Conservation (phyloP, 1,139 yeast genomes). For the Geotrichum macrosporum region DNA sequence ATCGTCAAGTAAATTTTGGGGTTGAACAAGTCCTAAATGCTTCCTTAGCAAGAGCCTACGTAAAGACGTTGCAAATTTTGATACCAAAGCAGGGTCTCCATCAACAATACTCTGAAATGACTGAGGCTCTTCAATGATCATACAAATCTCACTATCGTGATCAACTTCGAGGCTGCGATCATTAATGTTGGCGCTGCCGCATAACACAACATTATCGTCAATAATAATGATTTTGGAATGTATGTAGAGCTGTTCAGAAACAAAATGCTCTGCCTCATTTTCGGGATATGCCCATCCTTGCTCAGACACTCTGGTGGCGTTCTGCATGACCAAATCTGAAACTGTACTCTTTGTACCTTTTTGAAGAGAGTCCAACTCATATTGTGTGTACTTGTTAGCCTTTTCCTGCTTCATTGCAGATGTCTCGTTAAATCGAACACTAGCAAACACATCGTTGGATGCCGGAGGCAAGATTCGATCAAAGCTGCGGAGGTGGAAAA, state of each 20-base stretch:
- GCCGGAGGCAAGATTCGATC: conserved; percentile 20
- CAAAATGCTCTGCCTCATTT: conserved; percentile 23
- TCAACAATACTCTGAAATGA: conserved; percentile 7
- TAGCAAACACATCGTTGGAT: conserved; percentile 2
- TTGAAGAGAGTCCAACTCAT: conserved; percentile 6
- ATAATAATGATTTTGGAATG: conserved; percentile 24
- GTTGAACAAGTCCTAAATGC: conserved; percentile 22
- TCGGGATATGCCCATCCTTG: conserved; percentile 19
- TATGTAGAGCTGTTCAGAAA: conserved; percentile 24
- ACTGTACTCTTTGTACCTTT: conserved; percentile 17
- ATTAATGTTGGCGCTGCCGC: conserved; percentile 25
- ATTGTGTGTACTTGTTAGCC: conserved; percentile 6
- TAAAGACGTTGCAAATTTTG: conserved; percentile 23
- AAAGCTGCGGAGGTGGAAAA: conserved; percentile 20
- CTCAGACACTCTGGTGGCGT: conserved; percentile 9
- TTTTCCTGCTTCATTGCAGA: conserved; percentile 13
- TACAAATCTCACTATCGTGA: conserved; percentile 25
- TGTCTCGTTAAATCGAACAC: conserved; percentile 12
- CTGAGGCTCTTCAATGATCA: conserved; percentile 23
- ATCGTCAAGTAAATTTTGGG: conserved; percentile 10
- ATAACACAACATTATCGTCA: conserved; percentile 22
- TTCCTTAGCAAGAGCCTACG: conserved; percentile 22
- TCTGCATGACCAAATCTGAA: conserved; percentile 17
- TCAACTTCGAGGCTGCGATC: conserved; percentile 24
- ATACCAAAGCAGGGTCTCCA: conserved; percentile 20